Percentiles rank a stretch among this genome's conserved stretches.
phyloP scores from a whole-genome alignment of 257 asterid species.

The Oldenlandia corymbosa region DNA sequence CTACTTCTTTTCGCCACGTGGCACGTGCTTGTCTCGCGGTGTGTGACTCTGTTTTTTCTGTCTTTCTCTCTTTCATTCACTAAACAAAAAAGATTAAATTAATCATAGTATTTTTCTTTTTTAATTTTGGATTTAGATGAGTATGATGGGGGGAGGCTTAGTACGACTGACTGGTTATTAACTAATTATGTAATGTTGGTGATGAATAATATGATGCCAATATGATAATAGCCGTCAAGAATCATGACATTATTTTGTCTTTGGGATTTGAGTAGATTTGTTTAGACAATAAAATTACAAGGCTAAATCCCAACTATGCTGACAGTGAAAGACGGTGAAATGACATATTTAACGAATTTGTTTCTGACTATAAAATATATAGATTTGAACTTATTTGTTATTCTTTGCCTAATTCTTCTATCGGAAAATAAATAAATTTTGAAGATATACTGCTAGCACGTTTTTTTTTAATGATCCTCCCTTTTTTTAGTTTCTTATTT shows the following conservation, averaged over 20 bases:
- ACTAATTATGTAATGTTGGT: neutral
- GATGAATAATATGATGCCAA: neutral
- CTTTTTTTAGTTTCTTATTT: too few relatives aligned
- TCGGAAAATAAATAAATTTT: too few relatives aligned
- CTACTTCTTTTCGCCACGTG: slow-evolving; percentile 18
- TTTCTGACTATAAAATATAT: too few relatives aligned
- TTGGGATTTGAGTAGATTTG: neutral
- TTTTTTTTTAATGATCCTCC: too few relatives aligned
- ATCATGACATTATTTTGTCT: neutral
- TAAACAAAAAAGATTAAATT: too few relatives aligned
- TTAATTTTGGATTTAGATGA: neutral
- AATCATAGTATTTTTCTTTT: too few relatives aligned
- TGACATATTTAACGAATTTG: neutral
- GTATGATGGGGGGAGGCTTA: neutral
- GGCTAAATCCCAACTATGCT: too few relatives aligned
- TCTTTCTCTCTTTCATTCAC: too few relatives aligned
- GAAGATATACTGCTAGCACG: too few relatives aligned
- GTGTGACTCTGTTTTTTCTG: too few relatives aligned
- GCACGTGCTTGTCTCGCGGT: neutral
- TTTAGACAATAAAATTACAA: neutral
- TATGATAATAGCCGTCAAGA: slow-evolving; percentile 1
- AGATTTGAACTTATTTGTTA: too few relatives aligned
- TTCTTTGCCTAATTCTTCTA: too few relatives aligned
- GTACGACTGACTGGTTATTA: neutral
- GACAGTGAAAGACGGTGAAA: neutral